Evolutionary conservation across 805 yeast species (phyloP), one percentile per base, ranked within the genome.

Genomic region (Wickerhamiella occidentalis): DNA sequence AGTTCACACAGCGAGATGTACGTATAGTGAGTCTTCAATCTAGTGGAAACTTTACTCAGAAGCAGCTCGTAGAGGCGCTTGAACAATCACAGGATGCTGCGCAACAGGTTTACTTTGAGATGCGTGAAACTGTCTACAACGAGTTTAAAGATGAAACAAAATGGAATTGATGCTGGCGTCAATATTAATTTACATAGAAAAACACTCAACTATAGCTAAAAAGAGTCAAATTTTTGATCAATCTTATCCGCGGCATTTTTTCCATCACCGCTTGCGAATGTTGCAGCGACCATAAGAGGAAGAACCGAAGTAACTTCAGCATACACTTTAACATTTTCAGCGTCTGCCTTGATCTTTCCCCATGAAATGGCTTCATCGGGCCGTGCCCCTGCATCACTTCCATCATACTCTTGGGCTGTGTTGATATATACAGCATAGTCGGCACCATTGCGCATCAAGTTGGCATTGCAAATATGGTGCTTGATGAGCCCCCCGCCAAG

Each of bases 371-470:
- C 98, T 69, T 92, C 99, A 65, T 92, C 98, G 1, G 97, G 97
- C 64, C 98, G 78, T 5, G 98, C 98, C 56, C 98, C 98, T 9
- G 98, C 97, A 66, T 92, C 98, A 21, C 96, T 85, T 43, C 98
- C 98, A 63, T 92, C 99, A 60, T 87, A 92, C 65, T 92, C 99
- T 69, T 92, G 97, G 43, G 96, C 98, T 13, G 99, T 92, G 68
- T 92, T 92, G 64, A 92, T 90, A 68, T 78, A 92, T 17, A 92
- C 96, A 5, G 98, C 97, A 63, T 81, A 86, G 65, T 92, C 99
- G 19, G 99, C 98, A 61, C 99, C 99, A 60, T 92, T 94, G 73
- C 99, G 82, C 99, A 92, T 92, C 58, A 92, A 72, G 64, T 97
- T 90, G 12, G 99, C 98, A 62, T 92, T 92, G 60, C 95, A 88